Evolutionary conservation across 2,329 filamentous ascomycete genomes (phyloP), one percentile per base, ranked within the genome.

Genomic region (Penicillium brevicompactum): DNA sequence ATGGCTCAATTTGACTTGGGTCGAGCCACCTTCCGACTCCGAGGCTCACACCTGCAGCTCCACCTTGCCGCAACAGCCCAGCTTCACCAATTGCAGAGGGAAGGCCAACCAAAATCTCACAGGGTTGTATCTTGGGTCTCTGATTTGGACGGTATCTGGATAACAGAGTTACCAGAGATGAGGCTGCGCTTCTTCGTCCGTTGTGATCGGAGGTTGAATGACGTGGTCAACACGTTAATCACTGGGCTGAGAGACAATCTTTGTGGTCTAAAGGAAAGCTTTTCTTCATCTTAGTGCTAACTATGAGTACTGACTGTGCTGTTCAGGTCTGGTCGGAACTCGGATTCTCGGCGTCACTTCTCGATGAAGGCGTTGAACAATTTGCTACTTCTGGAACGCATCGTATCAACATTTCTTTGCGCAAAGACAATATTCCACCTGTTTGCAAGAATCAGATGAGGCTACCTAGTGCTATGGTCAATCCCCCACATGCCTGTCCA

Each of bases 311-410:
- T 51, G 13, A 53, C 16, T 21, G n/a, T 24, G 3, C 34, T 2
- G 2, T 46, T 6, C 30, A 75, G 73, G 51, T 70, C 31, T 75
- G 72, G 72, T 47, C 63, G 2, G 63, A 70, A 24, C 55, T 74
- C 43, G 68, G 65, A 13, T 67, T 74, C 24, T 48, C 46, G 5
- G 55, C 64, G 7, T 44, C 60, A 6, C 61, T 61, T 27, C 67
- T 67, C 53, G 61, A 45, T 38, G 53, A 59, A 16, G 32, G 42
- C 24, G n/a, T 16, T 8, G 8, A 16, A 3, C 13, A n/a, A 14
- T 13, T 32, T 11, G 52, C 55, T 46, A 5, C 16, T 16, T 45
- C 57, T 31, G 55, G 42, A 7, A 41, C 16, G 11, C 53, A 65
- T 14, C 46, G 55, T 3, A 44, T 73, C 18, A 53, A 49, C 6